These are phyloP conservation scores for Aspergillus sp. DNA, from an alignment of 2,329 filamentous ascomycete genomes.

Conservation along the genomic window DNA sequence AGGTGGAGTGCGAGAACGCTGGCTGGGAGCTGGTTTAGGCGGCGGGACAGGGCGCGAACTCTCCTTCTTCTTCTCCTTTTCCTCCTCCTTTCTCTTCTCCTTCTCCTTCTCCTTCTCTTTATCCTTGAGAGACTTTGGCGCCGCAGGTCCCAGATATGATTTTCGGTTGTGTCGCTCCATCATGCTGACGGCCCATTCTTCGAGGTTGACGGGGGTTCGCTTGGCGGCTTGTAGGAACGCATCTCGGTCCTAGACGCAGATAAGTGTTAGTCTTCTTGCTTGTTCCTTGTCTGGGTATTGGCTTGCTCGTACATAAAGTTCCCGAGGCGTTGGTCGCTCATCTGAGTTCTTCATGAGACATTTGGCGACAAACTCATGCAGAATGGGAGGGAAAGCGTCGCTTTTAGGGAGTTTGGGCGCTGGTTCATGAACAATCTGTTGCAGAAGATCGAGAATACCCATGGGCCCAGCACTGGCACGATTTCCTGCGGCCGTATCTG, in stretches of 20 bases:
- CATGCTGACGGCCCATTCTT: slow-evolving; percentile 87
- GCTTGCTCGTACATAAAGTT: slow-evolving; percentile 63
- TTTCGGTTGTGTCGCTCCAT: slow-evolving; percentile 95
- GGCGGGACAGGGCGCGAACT: slow-evolving; percentile 31
- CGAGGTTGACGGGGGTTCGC: slow-evolving; percentile 86
- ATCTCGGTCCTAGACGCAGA: slow-evolving; percentile 64
- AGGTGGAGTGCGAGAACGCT: slow-evolving; percentile 50
- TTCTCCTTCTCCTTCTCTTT: slow-evolving; percentile 8
- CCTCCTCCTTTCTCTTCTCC: slow-evolving; percentile 47
- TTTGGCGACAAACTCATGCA: slow-evolving; percentile 96
- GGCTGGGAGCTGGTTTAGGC: slow-evolving; percentile 17
- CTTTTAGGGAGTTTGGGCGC: slow-evolving; percentile 91
- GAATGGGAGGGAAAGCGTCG: slow-evolving; percentile 88
- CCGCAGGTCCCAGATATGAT: slow-evolving; percentile 79
- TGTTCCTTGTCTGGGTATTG: neutral
- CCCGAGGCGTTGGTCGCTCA: slow-evolving; percentile 81
- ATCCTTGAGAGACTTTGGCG: slow-evolving; percentile 65
- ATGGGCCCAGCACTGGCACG: slow-evolving; percentile 66
- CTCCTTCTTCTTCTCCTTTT: slow-evolving; percentile 4
- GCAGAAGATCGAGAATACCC: slow-evolving; percentile 88
- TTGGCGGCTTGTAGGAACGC: slow-evolving; percentile 95
- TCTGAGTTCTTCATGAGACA: slow-evolving; percentile 87
- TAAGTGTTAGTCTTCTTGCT: slow-evolving; percentile 17
- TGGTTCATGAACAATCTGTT: slow-evolving; percentile 95
- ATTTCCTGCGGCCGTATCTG: slow-evolving; percentile 67